Evolutionary conservation across 352 stramenopile genomes (phyloP).

Genomic region (Phytophthora agathidicida): DNA sequence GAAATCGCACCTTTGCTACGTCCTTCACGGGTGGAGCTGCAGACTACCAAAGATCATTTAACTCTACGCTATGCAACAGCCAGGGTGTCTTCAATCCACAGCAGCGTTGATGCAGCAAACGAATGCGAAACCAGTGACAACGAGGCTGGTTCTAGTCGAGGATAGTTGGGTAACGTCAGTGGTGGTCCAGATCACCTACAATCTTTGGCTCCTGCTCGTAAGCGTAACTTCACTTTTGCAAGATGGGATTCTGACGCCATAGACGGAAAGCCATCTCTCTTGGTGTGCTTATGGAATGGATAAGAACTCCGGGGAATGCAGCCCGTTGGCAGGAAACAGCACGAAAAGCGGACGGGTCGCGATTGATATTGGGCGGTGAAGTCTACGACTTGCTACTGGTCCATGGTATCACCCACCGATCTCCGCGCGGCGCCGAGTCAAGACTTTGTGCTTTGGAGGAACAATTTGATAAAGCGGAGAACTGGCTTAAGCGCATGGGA

Average conservation of each 20-base stretch:
- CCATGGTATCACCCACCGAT: conserved; percentile 11
- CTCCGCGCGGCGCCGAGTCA: background rate
- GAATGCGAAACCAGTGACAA: conserved; percentile 5
- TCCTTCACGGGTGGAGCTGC: background rate
- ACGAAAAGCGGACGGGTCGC: conserved; percentile 4
- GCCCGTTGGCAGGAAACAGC: conserved; percentile 12
- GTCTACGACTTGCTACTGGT: conserved; percentile 14
- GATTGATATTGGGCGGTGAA: background rate
- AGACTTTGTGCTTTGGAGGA: conserved; percentile 14
- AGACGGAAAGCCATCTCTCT: conserved; percentile 14
- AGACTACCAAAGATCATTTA: conserved; percentile 4
- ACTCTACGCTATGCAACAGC: background rate
- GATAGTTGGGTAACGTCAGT: too few relatives aligned
- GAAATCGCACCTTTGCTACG: background rate
- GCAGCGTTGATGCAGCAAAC: background rate
- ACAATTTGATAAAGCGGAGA: conserved; percentile 20
- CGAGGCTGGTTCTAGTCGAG: background rate
- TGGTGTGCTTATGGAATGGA: conserved; percentile 10
- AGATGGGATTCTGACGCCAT: conserved; percentile 18
- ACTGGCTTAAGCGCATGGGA: conserved; percentile 3
- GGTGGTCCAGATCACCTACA: too few relatives aligned
- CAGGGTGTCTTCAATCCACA: background rate
- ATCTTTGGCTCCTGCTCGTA: too few relatives aligned
- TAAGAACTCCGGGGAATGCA: conserved; percentile 15
- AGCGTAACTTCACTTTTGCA: background rate